Conservation (phyloP, 306 rosid genomes). For the Abrus precatorius region DNA sequence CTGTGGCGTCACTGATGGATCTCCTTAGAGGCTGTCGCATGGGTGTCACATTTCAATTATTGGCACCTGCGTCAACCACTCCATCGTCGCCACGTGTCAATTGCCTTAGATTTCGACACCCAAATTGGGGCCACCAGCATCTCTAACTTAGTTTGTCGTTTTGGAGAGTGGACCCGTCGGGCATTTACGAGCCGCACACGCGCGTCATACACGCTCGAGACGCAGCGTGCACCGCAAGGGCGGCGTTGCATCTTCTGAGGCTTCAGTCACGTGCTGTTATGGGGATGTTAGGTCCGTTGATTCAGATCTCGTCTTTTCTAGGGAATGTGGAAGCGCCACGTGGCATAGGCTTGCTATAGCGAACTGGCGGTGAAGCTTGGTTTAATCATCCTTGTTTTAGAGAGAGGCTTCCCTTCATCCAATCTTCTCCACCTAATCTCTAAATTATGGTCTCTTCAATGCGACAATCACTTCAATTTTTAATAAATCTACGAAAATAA, state of each 20-base stretch:
- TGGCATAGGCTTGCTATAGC: constrained; percentile 18
- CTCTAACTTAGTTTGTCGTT: background rate
- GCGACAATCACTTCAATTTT: too few relatives aligned
- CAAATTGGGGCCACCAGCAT: background rate
- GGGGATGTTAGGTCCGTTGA: constrained; percentile 21
- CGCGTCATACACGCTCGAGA: constrained; percentile 35
- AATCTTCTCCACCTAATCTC: too few relatives aligned
- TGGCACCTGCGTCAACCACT: background rate
- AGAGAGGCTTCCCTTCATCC: too few relatives aligned
- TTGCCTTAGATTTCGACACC: background rate
- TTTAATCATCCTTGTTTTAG: background rate
- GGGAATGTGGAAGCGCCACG: constrained; percentile 5
- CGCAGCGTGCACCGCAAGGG: constrained; percentile 30
- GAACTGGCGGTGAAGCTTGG: constrained; percentile 28
- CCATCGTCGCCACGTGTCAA: background rate
- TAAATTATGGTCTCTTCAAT: too few relatives aligned
- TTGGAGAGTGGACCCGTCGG: background rate
- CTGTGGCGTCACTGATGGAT: constrained; percentile 33
- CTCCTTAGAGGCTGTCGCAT: constrained; percentile 13
- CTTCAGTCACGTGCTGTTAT: background rate
- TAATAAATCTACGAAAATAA: too few relatives aligned
- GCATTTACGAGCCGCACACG: background rate
- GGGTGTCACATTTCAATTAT: constrained; percentile 32
- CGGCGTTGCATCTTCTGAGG: background rate
- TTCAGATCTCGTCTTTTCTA: background rate